phyloP scores from a whole-genome alignment of 1,284 basidiomycete genomes.

The Cryptococcus maquisensis region DNA sequence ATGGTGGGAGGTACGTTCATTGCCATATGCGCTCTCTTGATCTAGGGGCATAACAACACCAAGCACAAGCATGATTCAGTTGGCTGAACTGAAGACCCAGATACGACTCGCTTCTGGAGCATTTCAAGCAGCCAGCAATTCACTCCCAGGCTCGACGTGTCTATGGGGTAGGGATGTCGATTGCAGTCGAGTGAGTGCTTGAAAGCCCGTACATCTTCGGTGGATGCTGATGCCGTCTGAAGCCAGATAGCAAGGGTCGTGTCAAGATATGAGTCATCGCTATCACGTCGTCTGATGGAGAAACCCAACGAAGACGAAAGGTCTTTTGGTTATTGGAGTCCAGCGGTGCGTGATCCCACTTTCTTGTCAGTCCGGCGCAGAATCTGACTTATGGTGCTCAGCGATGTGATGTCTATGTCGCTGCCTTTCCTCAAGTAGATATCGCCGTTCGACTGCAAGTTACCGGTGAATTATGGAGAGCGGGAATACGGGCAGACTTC shows the following conservation, averaged over 20 bases:
- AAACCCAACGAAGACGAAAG: conserved; percentile 49
- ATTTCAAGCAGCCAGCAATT: conserved; percentile 49
- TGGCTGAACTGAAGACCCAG: conserved; percentile 28
- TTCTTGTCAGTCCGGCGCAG: neutral
- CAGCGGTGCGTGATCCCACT: conserved; percentile 24
- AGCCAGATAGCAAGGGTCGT: conserved; percentile 51
- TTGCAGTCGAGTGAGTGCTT: conserved; percentile 49
- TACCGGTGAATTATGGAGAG: conserved; percentile 55
- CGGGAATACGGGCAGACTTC: conserved; percentile 55
- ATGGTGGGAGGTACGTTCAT: conserved; percentile 49
- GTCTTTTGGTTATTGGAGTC: conserved; percentile 50
- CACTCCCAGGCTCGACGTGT: conserved; percentile 31
- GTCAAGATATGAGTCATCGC: conserved; percentile 47
- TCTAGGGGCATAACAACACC: too few relatives aligned
- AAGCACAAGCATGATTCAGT: conserved; percentile 5
- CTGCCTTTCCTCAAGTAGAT: conserved; percentile 50
- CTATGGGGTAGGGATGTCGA: conserved; percentile 54
- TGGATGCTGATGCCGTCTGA: neutral
- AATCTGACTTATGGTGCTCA: conserved; percentile 35
- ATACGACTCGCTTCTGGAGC: conserved; percentile 54
- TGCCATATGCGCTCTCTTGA: too few relatives aligned
- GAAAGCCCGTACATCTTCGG: neutral
- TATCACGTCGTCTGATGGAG: conserved; percentile 47
- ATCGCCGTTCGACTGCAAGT: conserved; percentile 51
- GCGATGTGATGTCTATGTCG: conserved; percentile 57